Evolutionary conservation across 83 land plant species (phyloP), one percentile per base, ranked within the genome.

Genomic region (Picea engelmannii): DNA sequence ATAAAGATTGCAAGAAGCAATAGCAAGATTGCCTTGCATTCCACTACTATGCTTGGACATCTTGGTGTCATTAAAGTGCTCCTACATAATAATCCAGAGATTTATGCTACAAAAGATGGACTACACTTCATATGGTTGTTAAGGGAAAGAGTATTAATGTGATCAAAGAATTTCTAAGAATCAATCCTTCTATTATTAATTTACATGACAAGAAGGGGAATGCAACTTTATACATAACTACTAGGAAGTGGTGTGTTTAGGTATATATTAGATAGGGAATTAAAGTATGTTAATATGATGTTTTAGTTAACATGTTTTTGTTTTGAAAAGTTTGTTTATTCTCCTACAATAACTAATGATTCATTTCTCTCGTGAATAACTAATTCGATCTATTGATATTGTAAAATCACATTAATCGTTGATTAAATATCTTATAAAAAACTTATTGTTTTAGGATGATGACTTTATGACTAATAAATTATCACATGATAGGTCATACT

Each of bases 51-150:
- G 62, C 85, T 85, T 81, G 95, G 90, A 49, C 90, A 91, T 82
- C 6, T 87, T 77, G 87, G 86, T 18, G 89, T 91, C 21, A 84
- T 91, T 52, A 93, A 78, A 69, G 83, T 91, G 1, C 87, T 93
- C 55, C 66, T 89, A 60, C 27, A 35, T 0, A 83, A 78, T 55
- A 91, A 87, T 38, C 89, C 87, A 44, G 83, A 52, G 47, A 78
- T 89, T 49, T 52, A 81, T 8, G 55, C 75, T 24, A 82, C 82
- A 93, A 93, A 83, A 91, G 93, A 1, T 93, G 91, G 81, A 91
- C 93, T 1, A 91, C 90, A 12, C 83, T 91, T 24, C 91, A 93
- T 78, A 93, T 91, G 95, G 91, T 90, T 4, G 88, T 82, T 35
- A 93, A 87, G 69, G 95, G 91, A 59, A 87, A 86, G 40, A 91